Base-by-base conservation (phyloP, 257 asterid species). In the Rehmannia glutinosa region DNA sequence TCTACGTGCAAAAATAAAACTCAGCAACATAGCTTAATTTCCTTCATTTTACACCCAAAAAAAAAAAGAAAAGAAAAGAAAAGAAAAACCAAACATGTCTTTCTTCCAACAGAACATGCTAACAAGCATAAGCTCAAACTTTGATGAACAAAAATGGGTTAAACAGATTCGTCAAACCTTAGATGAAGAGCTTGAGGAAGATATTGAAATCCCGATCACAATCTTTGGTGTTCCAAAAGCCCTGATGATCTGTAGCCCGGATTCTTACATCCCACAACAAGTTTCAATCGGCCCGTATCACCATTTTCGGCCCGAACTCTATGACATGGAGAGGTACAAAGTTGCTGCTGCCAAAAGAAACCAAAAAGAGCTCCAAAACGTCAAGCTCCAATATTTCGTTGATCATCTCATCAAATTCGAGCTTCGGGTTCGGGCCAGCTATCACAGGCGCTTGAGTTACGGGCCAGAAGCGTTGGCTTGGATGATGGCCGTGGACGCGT, bases 251-350 rank as follows among this genome's bases (percentile, higher is more conserved):
- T 15, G 25, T 16, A 36, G 60, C 9, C 86, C 87, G 0, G 74
- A 76, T 15, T 83, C 77, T 8, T 88, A 83, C 81, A 56, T 43
- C 13, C 95, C 87, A 1, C 91, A 82, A 43, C 68, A 70, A 28
- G 75, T 87, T 2, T 79, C 88, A 5, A 76, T 87, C 21, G 95
- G 95, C 27, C 91, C 95, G 1, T 87, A 82, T 58, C 88, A 87
- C 49, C 81, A 76, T 32, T 73, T 66, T 5, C 71, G 60, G 41
- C 59, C 69, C 1, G 87, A 78, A 32, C n/a, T n/a, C n/a, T n/a
- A n/a, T n/a, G n/a, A n/a, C n/a, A n/a, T n/a, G n/a, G n/a, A n/a
- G n/a, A n/a, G 82, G 24, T 82, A 80, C 84, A 86, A 86, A 28
- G 62, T 84, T 24, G 78, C 80, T 5, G 85, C 90, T 0, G 90